These are phyloP conservation scores for Trichoderma sp. DNA, from an alignment of 2,329 filamentous ascomycete genomes.

Conservation along the genomic window DNA sequence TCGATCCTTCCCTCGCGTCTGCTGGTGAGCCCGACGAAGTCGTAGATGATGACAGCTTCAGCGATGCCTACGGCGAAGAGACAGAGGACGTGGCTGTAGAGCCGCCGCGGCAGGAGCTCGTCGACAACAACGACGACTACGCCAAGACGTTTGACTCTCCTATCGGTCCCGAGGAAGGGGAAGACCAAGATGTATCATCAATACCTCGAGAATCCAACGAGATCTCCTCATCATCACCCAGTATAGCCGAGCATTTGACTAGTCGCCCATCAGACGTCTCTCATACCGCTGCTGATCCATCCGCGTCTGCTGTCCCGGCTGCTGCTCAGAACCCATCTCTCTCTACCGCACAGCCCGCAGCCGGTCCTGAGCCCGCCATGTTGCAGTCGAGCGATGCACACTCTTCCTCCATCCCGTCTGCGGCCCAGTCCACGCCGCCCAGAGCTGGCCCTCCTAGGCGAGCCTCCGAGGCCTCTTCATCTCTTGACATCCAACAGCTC, in stretches of 20 bases:
- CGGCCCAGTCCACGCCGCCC: constrained; percentile 34
- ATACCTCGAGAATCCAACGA: constrained; percentile 38
- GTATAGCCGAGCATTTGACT: constrained; percentile 45
- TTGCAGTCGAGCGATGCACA: constrained; percentile 33
- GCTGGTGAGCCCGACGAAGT: constrained; percentile 44
- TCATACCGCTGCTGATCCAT: constrained; percentile 40
- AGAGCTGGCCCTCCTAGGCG: constrained; percentile 37
- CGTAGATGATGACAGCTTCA: constrained; percentile 52
- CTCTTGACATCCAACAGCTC: constrained; percentile 46
- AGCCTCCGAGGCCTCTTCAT: constrained; percentile 38
- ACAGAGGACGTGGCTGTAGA: constrained; percentile 38
- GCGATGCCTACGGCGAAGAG: constrained; percentile 51
- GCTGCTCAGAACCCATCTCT: constrained; percentile 35
- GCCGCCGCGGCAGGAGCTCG: constrained; percentile 37
- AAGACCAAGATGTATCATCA: constrained; percentile 48
- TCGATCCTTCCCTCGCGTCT: constrained; percentile 41
- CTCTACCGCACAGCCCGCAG: constrained; percentile 35
- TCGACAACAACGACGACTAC: constrained; percentile 52
- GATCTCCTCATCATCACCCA: constrained; percentile 51
- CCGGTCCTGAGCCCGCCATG: constrained; percentile 34
- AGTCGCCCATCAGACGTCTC: constrained; percentile 39
- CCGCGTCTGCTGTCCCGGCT: constrained; percentile 35
- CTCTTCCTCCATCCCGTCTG: constrained; percentile 30
- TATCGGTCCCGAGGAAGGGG: constrained; percentile 43
- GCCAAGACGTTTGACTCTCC: constrained; percentile 56